Evolutionary conservation across 768 basidiomycete species (phyloP), one percentile per base, ranked within the genome.

Genomic region (Auricularia sp.): DNA sequence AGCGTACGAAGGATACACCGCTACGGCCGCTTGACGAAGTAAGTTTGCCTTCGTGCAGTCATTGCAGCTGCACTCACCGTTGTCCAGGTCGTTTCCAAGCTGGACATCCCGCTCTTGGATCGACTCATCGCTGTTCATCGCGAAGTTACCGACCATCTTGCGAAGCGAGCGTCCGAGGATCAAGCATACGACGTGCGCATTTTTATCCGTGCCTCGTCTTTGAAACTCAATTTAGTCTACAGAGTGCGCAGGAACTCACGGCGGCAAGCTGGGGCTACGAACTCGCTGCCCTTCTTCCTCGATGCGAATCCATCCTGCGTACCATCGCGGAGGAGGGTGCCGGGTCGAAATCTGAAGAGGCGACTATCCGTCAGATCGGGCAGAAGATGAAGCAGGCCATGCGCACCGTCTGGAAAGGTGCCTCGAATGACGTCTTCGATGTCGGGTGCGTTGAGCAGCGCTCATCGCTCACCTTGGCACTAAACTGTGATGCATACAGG

Each of bases 181-280:
- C 89, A 91, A 71, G 85, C 88, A 1, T 91, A 87, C 67, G 87
- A 90, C 71, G 93, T 92, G 68, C 66, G 86, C 73, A 8, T 14
- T 39, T 56, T 10, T 56, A 51, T 39, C 51, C 59, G 5, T 58
- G 2, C 34, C n/a, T 18, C 10, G 24, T 16, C 10, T 13, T 51
- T 62, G 6, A 39, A 18, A 62, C 21, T 54, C 61, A 18, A 64
- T 67, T 34, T 51, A 14, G n/a, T 56, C 44, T 68, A 0, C 67
- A 94, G 94, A 92, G 90, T 70, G 91, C 94, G 1, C 81, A 85
- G 47, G 94, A 96, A 71, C 78, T 96, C 56, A 86, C 86, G 16
- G 85, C 86, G 4, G 88, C 89, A 1, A 82, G 86, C 0, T 86
- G 93, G 76, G 91, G 92, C 0, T 87, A 92, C 71, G 94, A 96